phyloP scores from a whole-genome alignment of 176 grass and related monocot genomes.

The Phyllostachys edulis region DNA sequence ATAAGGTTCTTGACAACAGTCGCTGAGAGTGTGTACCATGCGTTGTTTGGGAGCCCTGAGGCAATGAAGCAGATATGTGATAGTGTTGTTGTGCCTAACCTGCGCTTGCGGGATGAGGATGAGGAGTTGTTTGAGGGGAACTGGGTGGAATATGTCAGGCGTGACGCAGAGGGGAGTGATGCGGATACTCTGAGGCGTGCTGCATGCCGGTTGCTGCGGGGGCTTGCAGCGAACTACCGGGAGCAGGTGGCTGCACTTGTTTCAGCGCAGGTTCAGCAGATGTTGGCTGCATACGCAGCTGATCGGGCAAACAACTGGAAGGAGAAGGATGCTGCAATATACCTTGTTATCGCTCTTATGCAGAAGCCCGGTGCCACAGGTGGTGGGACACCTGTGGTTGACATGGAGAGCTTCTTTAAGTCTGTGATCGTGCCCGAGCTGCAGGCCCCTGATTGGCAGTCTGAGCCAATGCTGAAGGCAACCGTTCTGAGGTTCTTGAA shows the following conservation, averaged over 20 bases:
- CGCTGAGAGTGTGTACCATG: slow-evolving; percentile 86
- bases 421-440: slow-evolving; percentile 88
- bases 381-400: slow-evolving; percentile 63
- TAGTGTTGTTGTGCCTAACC: slow-evolving; percentile 91
- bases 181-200: slow-evolving; percentile 77
- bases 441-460: slow-evolving; percentile 65
- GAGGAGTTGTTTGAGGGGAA: slow-evolving; percentile 94
- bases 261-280: slow-evolving; percentile 73
- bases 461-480: slow-evolving; percentile 86
- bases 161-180: slow-evolving; percentile 90
- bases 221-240: slow-evolving; percentile 78
- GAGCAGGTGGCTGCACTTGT: slow-evolving; percentile 77
- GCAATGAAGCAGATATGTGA: slow-evolving; percentile 78
- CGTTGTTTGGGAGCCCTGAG: slow-evolving; percentile 66
- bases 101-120: slow-evolving; percentile 85
- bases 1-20: slow-evolving; percentile 96
- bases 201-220: slow-evolving; percentile 76
- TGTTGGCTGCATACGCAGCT: slow-evolving; percentile 67
- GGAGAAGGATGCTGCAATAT: slow-evolving; percentile 94
- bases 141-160: slow-evolving; percentile 90
- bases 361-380: slow-evolving; percentile 69
- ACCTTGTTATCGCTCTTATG: slow-evolving; percentile 83
- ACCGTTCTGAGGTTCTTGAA: slow-evolving; percentile 94
- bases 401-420: slow-evolving; percentile 90
- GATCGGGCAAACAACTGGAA: slow-evolving; percentile 79